Conservation (phyloP, 2,329 filamentous ascomycete species). For the Claviceps paspali region DNA sequence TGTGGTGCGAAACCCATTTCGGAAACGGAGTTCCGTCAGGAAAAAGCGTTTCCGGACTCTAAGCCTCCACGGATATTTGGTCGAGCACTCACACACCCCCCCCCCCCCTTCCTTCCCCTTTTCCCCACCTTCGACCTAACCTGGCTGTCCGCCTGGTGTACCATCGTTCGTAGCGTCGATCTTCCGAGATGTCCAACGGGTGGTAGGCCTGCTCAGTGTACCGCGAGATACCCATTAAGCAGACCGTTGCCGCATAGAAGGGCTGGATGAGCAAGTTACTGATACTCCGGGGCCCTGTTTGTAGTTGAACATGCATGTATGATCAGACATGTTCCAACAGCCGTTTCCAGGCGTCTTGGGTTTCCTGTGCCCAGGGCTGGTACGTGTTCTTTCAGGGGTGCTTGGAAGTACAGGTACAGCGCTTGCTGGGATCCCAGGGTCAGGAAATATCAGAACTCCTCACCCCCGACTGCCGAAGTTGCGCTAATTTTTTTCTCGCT, state of each 20-base stretch:
- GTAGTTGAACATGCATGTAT: background rate
- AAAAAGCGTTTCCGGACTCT: background rate
- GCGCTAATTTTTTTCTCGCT: background rate
- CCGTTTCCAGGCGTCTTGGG: background rate
- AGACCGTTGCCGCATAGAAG: background rate
- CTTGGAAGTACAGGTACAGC: background rate
- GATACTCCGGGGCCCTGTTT: background rate
- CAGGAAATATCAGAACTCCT: background rate
- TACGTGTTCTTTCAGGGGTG: background rate
- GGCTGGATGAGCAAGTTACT: background rate
- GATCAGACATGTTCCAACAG: background rate
- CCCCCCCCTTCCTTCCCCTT: background rate
- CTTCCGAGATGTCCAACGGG: background rate
- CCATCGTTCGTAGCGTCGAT: background rate
- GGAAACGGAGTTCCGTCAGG: background rate
- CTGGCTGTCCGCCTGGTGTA: background rate
- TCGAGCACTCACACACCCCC: conserved; percentile 1
- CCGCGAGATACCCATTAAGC: background rate
- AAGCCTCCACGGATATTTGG: background rate
- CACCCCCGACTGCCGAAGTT: conserved; percentile 2
- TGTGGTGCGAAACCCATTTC: background rate
- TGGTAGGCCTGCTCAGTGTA: background rate
- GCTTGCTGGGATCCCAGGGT: background rate
- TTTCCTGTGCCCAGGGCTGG: background rate
- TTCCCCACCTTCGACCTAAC: background rate